These are phyloP conservation scores for Cladosporium sp. DNA, from an alignment of 2,329 filamentous ascomycete species.

Conservation along the genomic window DNA sequence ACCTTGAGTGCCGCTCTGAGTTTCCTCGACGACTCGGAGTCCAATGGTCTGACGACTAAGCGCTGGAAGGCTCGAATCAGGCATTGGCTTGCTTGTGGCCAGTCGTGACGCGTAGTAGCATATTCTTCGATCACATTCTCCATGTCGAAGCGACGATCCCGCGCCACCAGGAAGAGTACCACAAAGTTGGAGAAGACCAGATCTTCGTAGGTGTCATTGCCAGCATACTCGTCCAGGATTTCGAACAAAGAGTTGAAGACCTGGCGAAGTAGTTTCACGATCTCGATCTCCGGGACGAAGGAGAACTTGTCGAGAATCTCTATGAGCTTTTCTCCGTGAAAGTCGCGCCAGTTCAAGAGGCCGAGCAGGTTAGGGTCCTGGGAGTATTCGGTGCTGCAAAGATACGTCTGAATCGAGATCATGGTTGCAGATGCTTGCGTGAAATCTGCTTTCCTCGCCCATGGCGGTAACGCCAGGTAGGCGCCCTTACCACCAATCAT, in stretches of 20 bases:
- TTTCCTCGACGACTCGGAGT: constrained; percentile 76
- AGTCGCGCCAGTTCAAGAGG: constrained; percentile 67
- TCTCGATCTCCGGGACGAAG: constrained; percentile 94
- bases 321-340: constrained; percentile 63
- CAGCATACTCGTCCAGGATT: constrained; percentile 84
- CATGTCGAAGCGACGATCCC: constrained; percentile 89
- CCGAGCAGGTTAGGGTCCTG: constrained; percentile 84
- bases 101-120: constrained; percentile 82
- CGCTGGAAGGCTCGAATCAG: constrained; percentile 81
- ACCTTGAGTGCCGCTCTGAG: constrained; percentile 93
- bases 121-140: constrained; percentile 88
- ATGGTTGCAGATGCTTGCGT: constrained; percentile 69
- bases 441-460: constrained; percentile 65
- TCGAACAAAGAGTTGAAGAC: constrained; percentile 90
- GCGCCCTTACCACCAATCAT: constrained; percentile 71
- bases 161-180: constrained; percentile 84
- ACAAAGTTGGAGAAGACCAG: constrained; percentile 87
- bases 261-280: constrained; percentile 86
- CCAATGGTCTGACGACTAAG: constrained; percentile 74
- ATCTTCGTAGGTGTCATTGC: constrained; percentile 88
- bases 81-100: constrained; percentile 85
- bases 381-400: constrained; percentile 92
- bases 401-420: constrained; percentile 74
- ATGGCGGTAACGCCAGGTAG: constrained; percentile 80
- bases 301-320: constrained; percentile 74